Conservation (phyloP, 805 yeast species). For the Yamadazyma insecticola region DNA sequence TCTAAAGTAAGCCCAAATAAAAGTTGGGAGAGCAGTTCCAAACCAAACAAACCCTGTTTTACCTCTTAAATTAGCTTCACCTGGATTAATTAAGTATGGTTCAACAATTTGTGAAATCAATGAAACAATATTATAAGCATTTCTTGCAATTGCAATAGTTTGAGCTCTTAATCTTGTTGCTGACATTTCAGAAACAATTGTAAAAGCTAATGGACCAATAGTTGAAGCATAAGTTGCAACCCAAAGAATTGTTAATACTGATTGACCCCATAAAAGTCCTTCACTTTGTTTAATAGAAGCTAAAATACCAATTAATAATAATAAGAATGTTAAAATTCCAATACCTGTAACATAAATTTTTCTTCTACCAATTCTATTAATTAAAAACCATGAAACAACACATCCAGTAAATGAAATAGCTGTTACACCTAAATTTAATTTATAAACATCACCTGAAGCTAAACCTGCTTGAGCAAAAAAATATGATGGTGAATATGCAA, state of each 20-base stretch:
- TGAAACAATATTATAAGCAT: slow-evolving; percentile 22
- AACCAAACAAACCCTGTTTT: slow-evolving; percentile 48
- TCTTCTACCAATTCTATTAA: slow-evolving; percentile 36
- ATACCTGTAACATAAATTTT: slow-evolving; percentile 35
- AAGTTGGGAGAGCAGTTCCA: slow-evolving; percentile 22
- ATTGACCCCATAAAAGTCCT: slow-evolving; percentile 20
- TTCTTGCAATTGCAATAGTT: slow-evolving; percentile 31
- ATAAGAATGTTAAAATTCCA: slow-evolving; percentile 23
- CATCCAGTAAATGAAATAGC: slow-evolving; percentile 26
- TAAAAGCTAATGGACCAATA: slow-evolving; percentile 40
- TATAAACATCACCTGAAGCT: slow-evolving; percentile 24
- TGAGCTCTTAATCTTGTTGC: slow-evolving; percentile 36
- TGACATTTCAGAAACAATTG: slow-evolving; percentile 37
- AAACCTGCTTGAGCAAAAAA: slow-evolving; percentile 36
- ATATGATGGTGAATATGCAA: slow-evolving; percentile 33
- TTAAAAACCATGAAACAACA: slow-evolving; percentile 24
- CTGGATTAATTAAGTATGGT: slow-evolving; percentile 51
- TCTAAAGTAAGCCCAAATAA: slow-evolving; percentile 17
- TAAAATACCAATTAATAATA: slow-evolving; percentile 40
- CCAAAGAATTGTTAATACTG: slow-evolving; percentile 18
- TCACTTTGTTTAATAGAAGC: slow-evolving; percentile 10
- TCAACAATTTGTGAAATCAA: slow-evolving; percentile 31
- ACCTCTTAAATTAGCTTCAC: slow-evolving; percentile 43
- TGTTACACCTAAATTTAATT: slow-evolving; percentile 27
- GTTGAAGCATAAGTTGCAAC: slow-evolving; percentile 30